Evolutionary conservation across 352 stramenopile species (phyloP).

Genomic region (Phytophthora sp.): DNA sequence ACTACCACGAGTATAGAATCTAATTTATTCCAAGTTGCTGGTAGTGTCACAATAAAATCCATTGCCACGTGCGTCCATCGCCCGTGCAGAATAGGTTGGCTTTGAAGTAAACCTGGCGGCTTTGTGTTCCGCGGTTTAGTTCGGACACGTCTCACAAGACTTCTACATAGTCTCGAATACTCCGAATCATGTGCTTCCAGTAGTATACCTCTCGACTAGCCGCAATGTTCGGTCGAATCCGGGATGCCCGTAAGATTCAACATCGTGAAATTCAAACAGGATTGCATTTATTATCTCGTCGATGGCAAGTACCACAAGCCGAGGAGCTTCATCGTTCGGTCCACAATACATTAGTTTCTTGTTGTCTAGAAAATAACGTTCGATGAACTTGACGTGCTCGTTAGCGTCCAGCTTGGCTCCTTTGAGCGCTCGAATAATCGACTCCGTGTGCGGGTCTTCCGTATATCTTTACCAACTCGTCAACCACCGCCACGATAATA

Average conservation of each 20-base stretch:
- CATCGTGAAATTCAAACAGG: too few relatives aligned
- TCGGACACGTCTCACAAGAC: neutral
- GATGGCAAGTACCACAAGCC: neutral
- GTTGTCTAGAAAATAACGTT: neutral
- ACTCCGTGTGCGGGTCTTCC: neutral
- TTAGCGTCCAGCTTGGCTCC: neutral
- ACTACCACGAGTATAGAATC: slow-evolving; percentile 8
- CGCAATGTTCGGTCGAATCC: neutral
- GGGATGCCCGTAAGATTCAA: neutral
- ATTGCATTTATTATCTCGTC: neutral
- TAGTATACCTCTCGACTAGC: neutral
- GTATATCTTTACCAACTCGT: neutral
- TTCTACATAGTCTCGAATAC: slow-evolving; percentile 2
- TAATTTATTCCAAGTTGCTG: slow-evolving; percentile 1
- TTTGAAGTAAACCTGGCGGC: neutral
- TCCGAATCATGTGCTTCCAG: slow-evolving; percentile 4
- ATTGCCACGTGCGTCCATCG: slow-evolving; percentile 14
- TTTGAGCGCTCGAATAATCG: neutral
- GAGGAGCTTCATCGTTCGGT: neutral
- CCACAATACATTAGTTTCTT: neutral
- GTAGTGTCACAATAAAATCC: slow-evolving; percentile 18
- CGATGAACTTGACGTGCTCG: neutral
- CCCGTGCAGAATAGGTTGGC: neutral
- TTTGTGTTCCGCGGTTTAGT: neutral
- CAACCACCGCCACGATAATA: neutral